Evolutionary conservation across 2,329 filamentous ascomycete species (phyloP), one percentile per base, ranked within the genome.

Genomic region (Trichophyton verrucosum): DNA sequence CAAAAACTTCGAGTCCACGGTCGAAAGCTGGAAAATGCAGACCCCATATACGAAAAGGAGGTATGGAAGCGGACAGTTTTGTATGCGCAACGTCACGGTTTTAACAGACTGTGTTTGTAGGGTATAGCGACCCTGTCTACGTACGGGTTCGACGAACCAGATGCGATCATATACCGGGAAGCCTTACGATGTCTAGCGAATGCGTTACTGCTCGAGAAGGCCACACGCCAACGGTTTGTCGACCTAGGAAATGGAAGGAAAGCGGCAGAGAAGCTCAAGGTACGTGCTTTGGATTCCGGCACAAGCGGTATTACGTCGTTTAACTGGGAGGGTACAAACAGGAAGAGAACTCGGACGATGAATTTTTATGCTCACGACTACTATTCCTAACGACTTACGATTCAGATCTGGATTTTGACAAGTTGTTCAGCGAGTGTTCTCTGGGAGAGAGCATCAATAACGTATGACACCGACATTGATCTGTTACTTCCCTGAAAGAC

Each of bases 111-210:
- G 24, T 24, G 24, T 5, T 8, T 24, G 11, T 63, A 95, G 88
- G 89, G 89, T 13, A 86, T 96, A 57, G 78, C 82, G 62, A 87
- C 84, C 53, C 78, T 97, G 49, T 80, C 84, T 33, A 81, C 78
- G 58, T 86, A 92, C 77, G 88, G 86, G 3, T 89, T 96, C 67
- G 81, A 88, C 57, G 83, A 81, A 63, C 76, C 80, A 27, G 84
- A 82, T 2, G 76, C 76, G 33, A 80, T 80, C 7, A 84, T 86
- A 1, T 87, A 87, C 1, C 84, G 86, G 61, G 88, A 91, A 69
- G 91, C 85, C 0, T 77, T 96, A 44, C 83, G 90, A 67, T 91
- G 90, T 66, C 75, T 97, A 56, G 91, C 89, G 67, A 97, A 97
- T 73, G 85, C 90, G 7, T 76, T 96, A 68, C 78, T 95, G 0